Percentiles rank a stretch among this genome's conserved stretches.
Evolutionary conservation across 208 protist genomes (phyloP).

Genomic region (Wallacemonas rigidus): DNA sequence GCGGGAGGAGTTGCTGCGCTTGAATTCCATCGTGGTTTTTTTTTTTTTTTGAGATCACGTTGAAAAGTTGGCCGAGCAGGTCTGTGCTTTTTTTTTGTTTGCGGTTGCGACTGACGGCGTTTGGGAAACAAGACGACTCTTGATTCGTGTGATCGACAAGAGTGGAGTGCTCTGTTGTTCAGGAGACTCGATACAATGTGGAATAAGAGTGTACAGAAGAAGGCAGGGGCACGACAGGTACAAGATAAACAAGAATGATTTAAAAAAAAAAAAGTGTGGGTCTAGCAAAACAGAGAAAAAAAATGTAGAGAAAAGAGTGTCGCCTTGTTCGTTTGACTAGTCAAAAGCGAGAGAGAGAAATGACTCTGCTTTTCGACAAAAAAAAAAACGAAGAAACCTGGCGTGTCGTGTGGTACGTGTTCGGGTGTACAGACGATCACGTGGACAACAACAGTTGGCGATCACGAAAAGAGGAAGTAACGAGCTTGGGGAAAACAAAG

Average conservation of each 20-base stretch:
- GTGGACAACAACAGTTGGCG: too few species aligned
- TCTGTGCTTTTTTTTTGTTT: neutral
- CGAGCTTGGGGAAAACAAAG: neutral
- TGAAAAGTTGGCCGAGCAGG: neutral
- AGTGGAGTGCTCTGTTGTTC: too few species aligned
- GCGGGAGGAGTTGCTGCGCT: constrained; percentile 68
- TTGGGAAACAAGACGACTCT: too few species aligned
- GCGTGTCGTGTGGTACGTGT: too few species aligned
- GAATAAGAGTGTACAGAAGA: neutral
- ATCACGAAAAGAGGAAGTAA: too few species aligned
- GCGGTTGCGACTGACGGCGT: too few species aligned
- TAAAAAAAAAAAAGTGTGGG: constrained; percentile 2
- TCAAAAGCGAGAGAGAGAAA: neutral
- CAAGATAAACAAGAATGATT: neutral
- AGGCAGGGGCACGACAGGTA: neutral
- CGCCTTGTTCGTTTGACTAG: neutral
- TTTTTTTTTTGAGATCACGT: neutral
- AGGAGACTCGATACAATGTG: neutral
- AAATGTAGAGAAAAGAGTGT: neutral
- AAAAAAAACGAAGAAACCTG: constrained; percentile 14
- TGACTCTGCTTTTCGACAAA: neutral
- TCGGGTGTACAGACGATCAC: too few species aligned
- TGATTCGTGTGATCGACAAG: too few species aligned
- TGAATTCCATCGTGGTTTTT: constrained; percentile 58
- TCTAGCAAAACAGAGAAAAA: constrained; percentile 17